Evolutionary conservation across 768 basidiomycete genomes (phyloP).

Genomic region (Tulasnella sp.): DNA sequence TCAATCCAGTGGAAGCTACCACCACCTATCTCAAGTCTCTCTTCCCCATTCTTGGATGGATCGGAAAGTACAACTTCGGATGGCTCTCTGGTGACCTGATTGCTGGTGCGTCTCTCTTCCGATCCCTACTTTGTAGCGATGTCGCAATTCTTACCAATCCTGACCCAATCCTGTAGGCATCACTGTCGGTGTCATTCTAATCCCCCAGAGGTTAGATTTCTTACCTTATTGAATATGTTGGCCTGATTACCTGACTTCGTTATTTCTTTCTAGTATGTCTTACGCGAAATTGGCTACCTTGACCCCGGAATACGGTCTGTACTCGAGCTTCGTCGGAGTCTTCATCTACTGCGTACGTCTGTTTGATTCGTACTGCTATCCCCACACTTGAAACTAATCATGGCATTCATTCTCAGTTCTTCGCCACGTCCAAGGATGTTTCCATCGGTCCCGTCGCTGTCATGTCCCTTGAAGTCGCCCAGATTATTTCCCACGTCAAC

Average conservation of each 20-base stretch:
- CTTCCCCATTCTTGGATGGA: conserved; percentile 86
- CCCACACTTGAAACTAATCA: background rate
- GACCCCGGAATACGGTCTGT: conserved; percentile 82
- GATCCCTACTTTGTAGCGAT: background rate
- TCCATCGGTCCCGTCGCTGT: conserved; percentile 99
- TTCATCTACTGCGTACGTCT: conserved; percentile 67
- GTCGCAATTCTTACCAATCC: conserved; percentile 9
- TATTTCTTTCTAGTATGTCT: conserved; percentile 36
- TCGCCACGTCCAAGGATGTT: conserved; percentile 96
- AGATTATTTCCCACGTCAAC: conserved; percentile 69
- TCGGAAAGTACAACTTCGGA: conserved; percentile 64
- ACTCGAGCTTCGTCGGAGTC: conserved; percentile 88
- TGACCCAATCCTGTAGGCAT: conserved; percentile 36
- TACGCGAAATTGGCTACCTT: conserved; percentile 63
- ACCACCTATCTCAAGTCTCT: conserved; percentile 62
- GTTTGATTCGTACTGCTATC: background rate
- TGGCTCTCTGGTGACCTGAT: conserved; percentile 86
- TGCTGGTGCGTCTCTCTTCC: conserved; percentile 48
- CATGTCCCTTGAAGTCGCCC: conserved; percentile 83
- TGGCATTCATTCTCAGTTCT: conserved; percentile 52
- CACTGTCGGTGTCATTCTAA: conserved; percentile 92
- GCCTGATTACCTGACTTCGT: background rate
- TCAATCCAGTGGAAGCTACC: background rate
- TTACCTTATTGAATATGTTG: background rate
- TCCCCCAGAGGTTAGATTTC: conserved; percentile 63